These are phyloP conservation scores for Botryotinia narcissicola DNA, from an alignment of 2,329 filamentous ascomycete species.

Conservation along the genomic window DNA sequence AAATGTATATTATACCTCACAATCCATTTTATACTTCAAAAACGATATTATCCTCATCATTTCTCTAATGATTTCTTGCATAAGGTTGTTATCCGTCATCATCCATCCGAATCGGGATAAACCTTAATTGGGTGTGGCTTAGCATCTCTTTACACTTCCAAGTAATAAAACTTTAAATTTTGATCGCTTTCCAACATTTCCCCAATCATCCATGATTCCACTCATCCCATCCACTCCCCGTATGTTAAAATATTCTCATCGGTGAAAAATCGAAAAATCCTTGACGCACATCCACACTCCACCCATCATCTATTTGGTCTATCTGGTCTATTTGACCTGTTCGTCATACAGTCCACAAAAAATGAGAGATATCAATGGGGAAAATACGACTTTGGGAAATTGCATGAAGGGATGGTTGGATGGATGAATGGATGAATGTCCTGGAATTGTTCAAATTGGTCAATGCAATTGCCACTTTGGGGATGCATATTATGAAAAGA, in stretches of 20 bases:
- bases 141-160: neutral
- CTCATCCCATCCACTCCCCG: neutral
- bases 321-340: neutral
- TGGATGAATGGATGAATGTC: neutral
- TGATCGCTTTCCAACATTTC: conserved; percentile 10
- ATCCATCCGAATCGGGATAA: neutral
- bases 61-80: neutral
- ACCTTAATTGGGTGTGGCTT: neutral
- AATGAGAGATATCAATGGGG: neutral
- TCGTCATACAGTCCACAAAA: neutral
- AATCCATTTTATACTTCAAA: neutral
- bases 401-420: neutral
- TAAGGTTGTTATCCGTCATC: neutral
- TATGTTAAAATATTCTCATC: neutral
- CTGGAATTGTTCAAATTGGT: neutral
- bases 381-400: conserved; percentile 14
- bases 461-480: neutral
- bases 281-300: conserved; percentile 3
- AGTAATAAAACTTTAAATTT: neutral
- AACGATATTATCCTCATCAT: neutral
- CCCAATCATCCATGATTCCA: neutral
- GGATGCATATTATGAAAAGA: neutral
- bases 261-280: neutral
- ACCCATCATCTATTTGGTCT: neutral
- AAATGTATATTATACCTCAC: too few relatives aligned